These are phyloP conservation scores for Lasiodiplodia sp. DNA, from an alignment of 2,329 filamentous ascomycete species.

Conservation along the genomic window DNA sequence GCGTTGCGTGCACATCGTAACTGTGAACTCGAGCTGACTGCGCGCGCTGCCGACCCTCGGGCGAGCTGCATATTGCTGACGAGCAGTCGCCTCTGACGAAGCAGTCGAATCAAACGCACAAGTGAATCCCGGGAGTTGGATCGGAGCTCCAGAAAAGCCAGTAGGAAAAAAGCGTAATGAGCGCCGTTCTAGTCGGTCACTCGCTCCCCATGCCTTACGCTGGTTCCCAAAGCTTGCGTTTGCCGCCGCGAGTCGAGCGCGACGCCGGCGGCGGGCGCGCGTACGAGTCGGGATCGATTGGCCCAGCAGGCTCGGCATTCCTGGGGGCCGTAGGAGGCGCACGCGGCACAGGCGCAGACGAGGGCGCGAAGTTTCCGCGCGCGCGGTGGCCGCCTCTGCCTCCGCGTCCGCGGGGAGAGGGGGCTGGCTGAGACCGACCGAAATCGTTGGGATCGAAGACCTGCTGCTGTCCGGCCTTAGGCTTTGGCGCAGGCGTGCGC, in stretches of 20 bases:
- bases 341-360: slow-evolving; percentile 36
- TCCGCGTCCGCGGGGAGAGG: slow-evolving; percentile 33
- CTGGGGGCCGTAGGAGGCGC: slow-evolving; percentile 37
- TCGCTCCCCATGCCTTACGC: slow-evolving; percentile 36
- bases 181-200: slow-evolving; percentile 11
- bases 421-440: slow-evolving; percentile 44
- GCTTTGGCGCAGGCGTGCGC: slow-evolving; percentile 29
- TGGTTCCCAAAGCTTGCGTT: slow-evolving; percentile 50
- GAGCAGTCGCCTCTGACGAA: slow-evolving; percentile 15
- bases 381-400: slow-evolving; percentile 39
- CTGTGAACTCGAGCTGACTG: slow-evolving; percentile 24
- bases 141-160: slow-evolving; percentile 26
- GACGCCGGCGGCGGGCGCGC: slow-evolving; percentile 43
- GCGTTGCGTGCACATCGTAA: slow-evolving; percentile 19
- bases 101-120: slow-evolving; percentile 25
- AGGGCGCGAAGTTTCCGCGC: slow-evolving; percentile 31
- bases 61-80: slow-evolving; percentile 13
- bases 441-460: slow-evolving; percentile 59
- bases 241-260: slow-evolving; percentile 43
- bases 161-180: slow-evolving; percentile 21
- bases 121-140: slow-evolving; percentile 16
- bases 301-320: slow-evolving; percentile 35
- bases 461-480: slow-evolving; percentile 40
- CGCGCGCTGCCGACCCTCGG: slow-evolving; percentile 10
- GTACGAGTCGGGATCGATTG: slow-evolving; percentile 51